Conservation (phyloP, 441 rosid genomes). For the Populus hybrid region DNA sequence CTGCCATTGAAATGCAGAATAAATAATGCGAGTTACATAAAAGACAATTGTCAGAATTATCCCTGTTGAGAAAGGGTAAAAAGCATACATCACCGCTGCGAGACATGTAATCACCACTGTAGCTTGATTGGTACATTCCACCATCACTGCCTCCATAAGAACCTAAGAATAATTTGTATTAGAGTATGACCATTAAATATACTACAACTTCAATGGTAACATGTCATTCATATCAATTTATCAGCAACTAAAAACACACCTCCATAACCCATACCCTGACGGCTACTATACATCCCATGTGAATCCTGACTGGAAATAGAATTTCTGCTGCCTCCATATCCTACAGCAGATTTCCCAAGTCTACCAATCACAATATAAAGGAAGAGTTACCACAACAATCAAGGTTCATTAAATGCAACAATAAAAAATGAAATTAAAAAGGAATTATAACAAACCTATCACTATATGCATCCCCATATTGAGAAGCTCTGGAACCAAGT, state of each 20-base stretch:
- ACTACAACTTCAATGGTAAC: neutral
- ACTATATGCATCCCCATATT: slow-evolving; percentile 72
- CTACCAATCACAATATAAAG: slow-evolving; percentile 39
- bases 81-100: slow-evolving; percentile 75
- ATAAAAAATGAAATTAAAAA: neutral
- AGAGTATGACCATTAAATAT: slow-evolving; percentile 5
- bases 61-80: neutral
- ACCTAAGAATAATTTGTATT: slow-evolving; percentile 46
- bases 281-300: slow-evolving; percentile 73
- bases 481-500: slow-evolving; percentile 56
- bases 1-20: slow-evolving; percentile 38
- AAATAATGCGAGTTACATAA: neutral
- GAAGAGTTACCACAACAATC: slow-evolving; percentile 6
- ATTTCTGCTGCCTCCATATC: slow-evolving; percentile 82
- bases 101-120: slow-evolving; percentile 64
- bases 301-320: slow-evolving; percentile 70
- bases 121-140: slow-evolving; percentile 76
- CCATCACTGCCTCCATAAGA: slow-evolving; percentile 76
- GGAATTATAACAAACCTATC: slow-evolving; percentile 56
- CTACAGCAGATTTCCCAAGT: slow-evolving; percentile 71
- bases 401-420: neutral
- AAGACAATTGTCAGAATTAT: neutral
- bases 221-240: slow-evolving; percentile 4
- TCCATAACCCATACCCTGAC: slow-evolving; percentile 81
- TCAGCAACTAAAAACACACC: slow-evolving; percentile 39